Evolutionary conservation across 352 stramenopile genomes (phyloP), one percentile per base, ranked within the genome.

Genomic region (Phytophthora hibernalis): DNA sequence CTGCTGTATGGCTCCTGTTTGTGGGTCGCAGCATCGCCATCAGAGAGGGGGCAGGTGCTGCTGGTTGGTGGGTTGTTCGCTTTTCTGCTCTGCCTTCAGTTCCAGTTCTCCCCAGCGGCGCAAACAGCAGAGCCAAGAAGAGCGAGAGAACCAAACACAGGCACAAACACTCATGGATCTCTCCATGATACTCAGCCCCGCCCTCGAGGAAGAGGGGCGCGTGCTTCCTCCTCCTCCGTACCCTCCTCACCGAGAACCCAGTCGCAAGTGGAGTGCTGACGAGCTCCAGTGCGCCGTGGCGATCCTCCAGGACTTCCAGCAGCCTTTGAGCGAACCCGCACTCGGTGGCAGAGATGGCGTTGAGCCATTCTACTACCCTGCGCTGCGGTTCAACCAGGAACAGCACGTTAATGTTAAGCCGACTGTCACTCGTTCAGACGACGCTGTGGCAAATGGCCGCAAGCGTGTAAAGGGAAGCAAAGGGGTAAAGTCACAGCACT

Each of bases 291-390:
- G 74, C 65, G 80, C 80, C 50, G 82, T 91, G 43, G 70, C 76
- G 52, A 87, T 90, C 65, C 74, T 89, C 26, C 80, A 85, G 60
- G 83, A 89, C 68, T 86, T 89, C 52, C 80, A 85, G 44, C 49
- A 77, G 45, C 67, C 72, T 26, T 50, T 54, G 15, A 48, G 2
- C 33, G 45, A 66, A 18, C n/a, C 28, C 10, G 7, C 22, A 35
- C 28, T 54, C 28, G 55, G 49, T 50, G 45, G 26, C 44, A 65
- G 42, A 63, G 37, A 28, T 51, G 45, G 62, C 33, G 47, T 24
- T 38, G 44, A 59, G 37, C 16, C 33, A 40, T n/a, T 21, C 24
- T 70, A 33, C 43, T 47, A 59, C 20, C 52, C 62, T 47, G 58
- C 61, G n/a, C 57, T 79, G 37, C 35, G 22, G 42, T 61, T 63